phyloP scores from a whole-genome alignment of 169 alveolate species.

The Perkinsus olseni region DNA sequence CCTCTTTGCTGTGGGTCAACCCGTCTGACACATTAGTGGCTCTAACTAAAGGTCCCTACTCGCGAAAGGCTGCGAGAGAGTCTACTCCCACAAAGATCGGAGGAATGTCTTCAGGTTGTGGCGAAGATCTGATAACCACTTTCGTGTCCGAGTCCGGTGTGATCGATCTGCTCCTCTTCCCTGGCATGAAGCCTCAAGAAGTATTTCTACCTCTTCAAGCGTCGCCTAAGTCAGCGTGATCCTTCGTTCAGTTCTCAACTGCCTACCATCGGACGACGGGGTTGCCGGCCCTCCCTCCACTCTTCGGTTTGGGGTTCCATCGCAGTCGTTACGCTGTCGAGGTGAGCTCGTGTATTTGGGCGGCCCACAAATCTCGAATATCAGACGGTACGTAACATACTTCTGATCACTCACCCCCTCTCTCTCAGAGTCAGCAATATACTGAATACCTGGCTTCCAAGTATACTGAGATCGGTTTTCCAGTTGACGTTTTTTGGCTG shows the following conservation, averaged over 20 bases:
- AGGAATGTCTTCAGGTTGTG: not conserved
- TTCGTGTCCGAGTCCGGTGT: constrained; percentile 72
- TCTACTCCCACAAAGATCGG: too few species aligned
- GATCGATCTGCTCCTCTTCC: constrained; percentile 46
- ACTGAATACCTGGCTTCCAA: not conserved
- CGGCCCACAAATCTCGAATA: too few species aligned
- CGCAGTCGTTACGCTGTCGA: constrained; percentile 73
- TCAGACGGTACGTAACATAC: too few species aligned
- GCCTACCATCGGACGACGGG: constrained; percentile 51
- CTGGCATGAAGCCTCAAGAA: constrained; percentile 25
- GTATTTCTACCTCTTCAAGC: not conserved
- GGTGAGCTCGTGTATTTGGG: not conserved
- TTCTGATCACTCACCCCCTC: not conserved
- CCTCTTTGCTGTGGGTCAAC: not conserved
- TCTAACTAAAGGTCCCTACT: not conserved
- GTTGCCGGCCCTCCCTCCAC: constrained; percentile 58
- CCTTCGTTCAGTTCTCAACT: not conserved
- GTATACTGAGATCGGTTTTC: constrained; percentile 37
- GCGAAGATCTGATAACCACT: not conserved
- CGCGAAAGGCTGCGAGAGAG: not conserved
- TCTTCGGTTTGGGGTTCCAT: constrained; percentile 71
- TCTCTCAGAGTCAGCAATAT: not conserved
- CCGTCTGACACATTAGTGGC: not conserved
- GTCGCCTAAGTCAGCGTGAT: not conserved
- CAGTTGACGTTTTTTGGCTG: constrained; percentile 78